Evolutionary conservation across 2,329 filamentous ascomycete genomes (phyloP).

Genomic region (Tolypocladium nubicola): DNA sequence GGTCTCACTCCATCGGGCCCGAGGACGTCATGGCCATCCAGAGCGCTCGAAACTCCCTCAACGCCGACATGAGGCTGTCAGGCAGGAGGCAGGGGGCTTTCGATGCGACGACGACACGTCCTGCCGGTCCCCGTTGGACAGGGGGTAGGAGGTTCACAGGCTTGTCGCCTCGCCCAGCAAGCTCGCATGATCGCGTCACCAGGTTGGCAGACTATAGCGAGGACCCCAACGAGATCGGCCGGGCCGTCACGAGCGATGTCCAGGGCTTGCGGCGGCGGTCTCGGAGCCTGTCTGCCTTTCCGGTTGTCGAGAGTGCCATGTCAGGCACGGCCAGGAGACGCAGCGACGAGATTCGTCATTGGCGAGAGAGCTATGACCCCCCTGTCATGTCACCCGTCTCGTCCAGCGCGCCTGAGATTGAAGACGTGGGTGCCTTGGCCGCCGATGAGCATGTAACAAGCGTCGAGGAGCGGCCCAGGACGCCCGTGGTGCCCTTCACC

Average conservation of each 20-base stretch:
- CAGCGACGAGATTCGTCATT: slow-evolving; percentile 54
- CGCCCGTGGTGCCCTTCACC: slow-evolving; percentile 40
- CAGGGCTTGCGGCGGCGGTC: slow-evolving; percentile 42
- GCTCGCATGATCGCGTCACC: slow-evolving; percentile 41
- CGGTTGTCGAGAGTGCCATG: slow-evolving; percentile 22
- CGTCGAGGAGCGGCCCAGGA: slow-evolving; percentile 21
- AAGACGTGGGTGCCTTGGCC: slow-evolving; percentile 17
- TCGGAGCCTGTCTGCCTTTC: slow-evolving; percentile 46
- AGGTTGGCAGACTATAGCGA: slow-evolving; percentile 25
- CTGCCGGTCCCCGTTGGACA: slow-evolving; percentile 15
- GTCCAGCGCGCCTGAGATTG: slow-evolving; percentile 29
- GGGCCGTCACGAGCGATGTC: slow-evolving; percentile 48
- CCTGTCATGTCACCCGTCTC: slow-evolving; percentile 41
- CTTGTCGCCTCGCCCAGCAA: slow-evolving; percentile 51
- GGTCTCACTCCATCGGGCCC: slow-evolving; percentile 50
- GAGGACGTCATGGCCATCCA: slow-evolving; percentile 43
- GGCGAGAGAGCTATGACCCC: slow-evolving; percentile 49
- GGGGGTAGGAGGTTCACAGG: slow-evolving; percentile 37
- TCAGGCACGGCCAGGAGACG: slow-evolving; percentile 33
- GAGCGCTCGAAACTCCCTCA: slow-evolving; percentile 42
- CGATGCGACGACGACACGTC: slow-evolving; percentile 1
- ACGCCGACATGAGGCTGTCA: slow-evolving; percentile 28
- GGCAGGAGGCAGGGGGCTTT: slow-evolving; percentile 8
- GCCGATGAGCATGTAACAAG: slow-evolving; percentile 21
- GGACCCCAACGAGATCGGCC: slow-evolving; percentile 46